A percentile compares a stretch with the other conserved stretches of the same genome.
Evolutionary conservation across 345 rosid species (phyloP).

Genomic region (Syzygium aromaticum): DNA sequence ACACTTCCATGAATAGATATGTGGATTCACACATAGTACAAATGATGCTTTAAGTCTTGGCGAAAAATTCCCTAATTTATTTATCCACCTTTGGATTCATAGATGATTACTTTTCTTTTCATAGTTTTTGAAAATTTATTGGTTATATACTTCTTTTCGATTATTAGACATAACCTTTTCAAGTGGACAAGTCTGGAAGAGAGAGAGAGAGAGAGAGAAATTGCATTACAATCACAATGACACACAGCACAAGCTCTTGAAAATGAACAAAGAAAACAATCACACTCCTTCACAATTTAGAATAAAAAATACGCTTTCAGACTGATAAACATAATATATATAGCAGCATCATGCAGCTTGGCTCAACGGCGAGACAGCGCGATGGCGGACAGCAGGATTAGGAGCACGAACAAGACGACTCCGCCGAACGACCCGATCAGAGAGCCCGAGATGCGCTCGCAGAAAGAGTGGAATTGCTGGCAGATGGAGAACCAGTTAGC

Average conservation of each 20-base stretch:
- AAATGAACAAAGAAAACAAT: background rate
- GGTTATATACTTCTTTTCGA: background rate
- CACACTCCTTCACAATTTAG: background rate
- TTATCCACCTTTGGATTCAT: background rate
- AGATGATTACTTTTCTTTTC: background rate
- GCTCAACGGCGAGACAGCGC: constrained; percentile 44
- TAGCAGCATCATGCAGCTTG: background rate
- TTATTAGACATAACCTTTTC: background rate
- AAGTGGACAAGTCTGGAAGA: background rate
- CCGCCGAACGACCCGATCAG: constrained; percentile 64
- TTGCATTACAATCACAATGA: background rate
- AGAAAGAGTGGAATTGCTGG: constrained; percentile 74
- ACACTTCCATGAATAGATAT: too few species aligned
- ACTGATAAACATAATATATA: background rate
- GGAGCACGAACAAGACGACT: constrained; percentile 25
- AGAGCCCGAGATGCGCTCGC: constrained; percentile 64
- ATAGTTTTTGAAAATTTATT: background rate
- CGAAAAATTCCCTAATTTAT: background rate
- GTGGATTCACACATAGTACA: too few species aligned
- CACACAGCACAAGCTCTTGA: background rate
- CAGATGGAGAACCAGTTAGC: constrained; percentile 73
- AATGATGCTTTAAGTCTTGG: background rate
- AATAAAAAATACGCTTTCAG: background rate
- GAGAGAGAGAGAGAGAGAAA: background rate
- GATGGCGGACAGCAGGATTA: constrained; percentile 37